Conservation (phyloP, 495 filamentous ascomycete species). For the Penicillium arizonense region DNA sequence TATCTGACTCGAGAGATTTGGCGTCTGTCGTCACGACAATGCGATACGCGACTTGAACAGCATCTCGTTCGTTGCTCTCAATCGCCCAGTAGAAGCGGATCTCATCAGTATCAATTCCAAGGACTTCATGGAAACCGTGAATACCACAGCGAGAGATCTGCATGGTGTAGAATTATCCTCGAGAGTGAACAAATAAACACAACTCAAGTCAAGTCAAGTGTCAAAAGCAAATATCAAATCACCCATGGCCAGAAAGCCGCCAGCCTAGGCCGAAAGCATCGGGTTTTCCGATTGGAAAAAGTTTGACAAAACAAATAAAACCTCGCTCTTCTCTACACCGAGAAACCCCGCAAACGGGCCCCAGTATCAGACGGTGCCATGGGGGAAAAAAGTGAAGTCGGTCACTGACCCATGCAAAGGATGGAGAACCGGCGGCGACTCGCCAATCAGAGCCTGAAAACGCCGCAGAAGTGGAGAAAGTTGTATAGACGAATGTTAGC, state of each 20-base stretch:
- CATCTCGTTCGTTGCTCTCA: background rate
- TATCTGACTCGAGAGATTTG: background rate
- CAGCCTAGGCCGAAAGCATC: background rate
- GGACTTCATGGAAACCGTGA: conserved; percentile 29
- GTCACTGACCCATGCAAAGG: no score
- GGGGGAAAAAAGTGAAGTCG: background rate
- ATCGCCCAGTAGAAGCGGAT: conserved; percentile 27
- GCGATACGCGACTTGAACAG: conserved; percentile 21
- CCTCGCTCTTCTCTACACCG: background rate
- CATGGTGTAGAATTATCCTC: conserved; percentile 2
- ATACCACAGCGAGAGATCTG: conserved; percentile 25
- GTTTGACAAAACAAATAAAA: background rate
- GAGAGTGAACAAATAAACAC: background rate
- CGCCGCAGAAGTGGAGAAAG: background rate
- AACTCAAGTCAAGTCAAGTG: no score
- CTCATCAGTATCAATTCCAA: conserved; percentile 28
- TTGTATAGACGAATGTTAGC: no score
- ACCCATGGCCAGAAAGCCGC: background rate
- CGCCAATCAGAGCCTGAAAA: background rate
- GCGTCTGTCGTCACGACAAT: conserved; percentile 14
- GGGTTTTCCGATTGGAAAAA: background rate
- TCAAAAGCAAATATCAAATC: background rate
- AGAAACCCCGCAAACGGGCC: background rate
- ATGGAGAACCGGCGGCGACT: background rate
- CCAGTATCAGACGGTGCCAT: background rate